Conservation (phyloP, 2,329 filamentous ascomycete genomes). For the Ophiosphaerella narmari region DNA sequence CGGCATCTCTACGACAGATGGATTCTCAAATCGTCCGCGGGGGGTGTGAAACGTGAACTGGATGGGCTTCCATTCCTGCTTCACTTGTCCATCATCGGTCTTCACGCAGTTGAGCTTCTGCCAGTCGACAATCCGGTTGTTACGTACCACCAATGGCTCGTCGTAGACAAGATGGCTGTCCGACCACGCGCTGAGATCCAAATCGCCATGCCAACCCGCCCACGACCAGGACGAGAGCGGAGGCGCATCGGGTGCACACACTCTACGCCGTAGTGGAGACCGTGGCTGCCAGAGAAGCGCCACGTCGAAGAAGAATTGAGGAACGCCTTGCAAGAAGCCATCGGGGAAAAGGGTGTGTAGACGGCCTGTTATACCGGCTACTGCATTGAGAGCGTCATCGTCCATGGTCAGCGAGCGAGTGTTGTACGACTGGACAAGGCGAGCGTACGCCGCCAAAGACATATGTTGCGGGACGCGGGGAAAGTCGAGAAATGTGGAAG, state of each 20-base stretch:
- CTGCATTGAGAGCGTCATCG: slow-evolving; percentile 11
- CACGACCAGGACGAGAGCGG: slow-evolving; percentile 11
- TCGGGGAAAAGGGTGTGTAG: slow-evolving; percentile 8
- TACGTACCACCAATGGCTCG: slow-evolving; percentile 4
- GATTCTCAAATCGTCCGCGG: no score
- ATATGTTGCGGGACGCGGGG: slow-evolving; percentile 1
- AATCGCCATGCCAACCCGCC: slow-evolving; percentile 15
- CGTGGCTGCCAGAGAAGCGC: slow-evolving; percentile 16
- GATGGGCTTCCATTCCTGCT: neutral
- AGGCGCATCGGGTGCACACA: neutral
- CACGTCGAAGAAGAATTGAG: slow-evolving; percentile 19
- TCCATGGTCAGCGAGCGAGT: slow-evolving; percentile 9
- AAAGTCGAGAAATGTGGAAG: no score
- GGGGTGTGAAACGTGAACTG: no score
- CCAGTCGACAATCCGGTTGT: slow-evolving; percentile 9
- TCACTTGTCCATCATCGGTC: slow-evolving; percentile 2
- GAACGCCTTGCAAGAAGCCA: slow-evolving; percentile 18
- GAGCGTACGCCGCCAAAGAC: slow-evolving; percentile 5
- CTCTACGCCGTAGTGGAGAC: slow-evolving; percentile 5
- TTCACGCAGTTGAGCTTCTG: slow-evolving; percentile 7
- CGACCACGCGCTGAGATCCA: slow-evolving; percentile 8
- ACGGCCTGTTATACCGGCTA: slow-evolving; percentile 12
- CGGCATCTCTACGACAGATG: neutral
- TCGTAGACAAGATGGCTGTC: slow-evolving; percentile 7
- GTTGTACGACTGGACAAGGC: slow-evolving; percentile 13